These are phyloP conservation scores for Synchytrium microbalum DNA, from an alignment of 371 early-diverging fungal genomes.

Conservation along the genomic window DNA sequence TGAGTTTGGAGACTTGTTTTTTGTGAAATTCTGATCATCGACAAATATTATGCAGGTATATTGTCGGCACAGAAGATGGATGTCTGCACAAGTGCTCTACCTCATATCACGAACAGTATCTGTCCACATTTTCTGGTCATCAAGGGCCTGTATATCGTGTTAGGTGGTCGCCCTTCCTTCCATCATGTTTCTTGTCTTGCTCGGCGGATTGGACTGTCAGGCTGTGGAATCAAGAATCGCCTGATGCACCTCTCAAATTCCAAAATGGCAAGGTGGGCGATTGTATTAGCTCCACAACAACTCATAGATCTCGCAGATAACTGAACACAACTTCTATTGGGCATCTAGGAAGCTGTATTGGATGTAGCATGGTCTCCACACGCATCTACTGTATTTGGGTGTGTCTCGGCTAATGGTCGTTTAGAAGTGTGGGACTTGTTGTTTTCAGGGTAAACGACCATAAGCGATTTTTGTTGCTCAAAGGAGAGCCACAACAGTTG, in stretches of 20 bases:
- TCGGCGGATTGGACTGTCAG: constrained; percentile 44
- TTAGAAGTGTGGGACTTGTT: constrained; percentile 52
- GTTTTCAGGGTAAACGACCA: constrained; percentile 38
- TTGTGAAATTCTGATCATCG: too few relatives aligned
- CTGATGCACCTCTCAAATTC: constrained; percentile 39
- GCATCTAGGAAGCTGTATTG: constrained; percentile 32
- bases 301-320: background rate
- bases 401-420: constrained; percentile 40
- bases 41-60: constrained; percentile 24
- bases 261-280: constrained; percentile 40
- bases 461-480: constrained; percentile 11
- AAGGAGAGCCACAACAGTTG: constrained; percentile 2
- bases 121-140: constrained; percentile 38
- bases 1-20: background rate
- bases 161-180: constrained; percentile 41
- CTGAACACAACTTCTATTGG: background rate
- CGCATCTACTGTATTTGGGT: constrained; percentile 39
- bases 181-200: constrained; percentile 33
- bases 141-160: constrained; percentile 43
- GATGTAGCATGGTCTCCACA: constrained; percentile 44
- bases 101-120: constrained; percentile 49
- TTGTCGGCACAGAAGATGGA: constrained; percentile 49
- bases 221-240: constrained; percentile 38
- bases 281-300: background rate
- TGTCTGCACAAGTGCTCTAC: constrained; percentile 44